Base-by-base conservation (phyloP, 1,139 yeast species). In the Magnusiomyces suaveolens region DNA sequence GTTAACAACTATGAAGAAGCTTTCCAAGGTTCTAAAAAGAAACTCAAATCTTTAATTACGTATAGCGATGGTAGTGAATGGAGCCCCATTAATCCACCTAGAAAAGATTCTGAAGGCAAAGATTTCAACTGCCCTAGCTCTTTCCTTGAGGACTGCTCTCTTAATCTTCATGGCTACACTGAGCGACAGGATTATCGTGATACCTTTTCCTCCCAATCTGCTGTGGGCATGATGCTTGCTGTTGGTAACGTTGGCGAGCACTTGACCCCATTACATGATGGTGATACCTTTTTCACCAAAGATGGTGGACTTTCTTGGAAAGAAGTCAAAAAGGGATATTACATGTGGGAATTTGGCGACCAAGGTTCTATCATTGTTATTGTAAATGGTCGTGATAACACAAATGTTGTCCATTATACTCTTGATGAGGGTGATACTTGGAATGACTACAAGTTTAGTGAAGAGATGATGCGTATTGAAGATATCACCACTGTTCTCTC, bases 281-380 rank as follows among this genome's bases (percentile, higher is more conserved):
- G 84, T 0, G 74, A 86, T 1, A 87, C 96, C 0, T 92, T 81
- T 62, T 70, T 92, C 59, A 83, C 96, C 16, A 73, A 76, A 3
- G 97, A 94, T 70, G 98, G 95, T 1, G 99, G 99, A 49, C 70
- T 82, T 2, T 78, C 90, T 1, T 92, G 98, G 98, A 80, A 69
- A 54, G 95, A 88, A 68, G 72, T 89, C 29, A 76, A 72, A 53
- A 79, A 84, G 59, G 95, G 95, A 1, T 78, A 80, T 0, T 78
- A 79, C 64, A 85, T 85, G 80, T 94, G 97, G 97, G 97, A 90
- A 68, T 92, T 76, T 69, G 98, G 97, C 57, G 98, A 94, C 67
- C 84, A 89, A 61, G 98, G 99, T 6, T 82, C 96, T 0, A 78
- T 94, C 46, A 72, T 92, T 56, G 88, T 86, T 1, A 69, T 90